A percentile compares a stretch with the other conserved stretches of the same genome.
These are phyloP conservation scores for Penicillium concentricum DNA, from an alignment of 2,329 filamentous ascomycete genomes.

Conservation along the genomic window DNA sequence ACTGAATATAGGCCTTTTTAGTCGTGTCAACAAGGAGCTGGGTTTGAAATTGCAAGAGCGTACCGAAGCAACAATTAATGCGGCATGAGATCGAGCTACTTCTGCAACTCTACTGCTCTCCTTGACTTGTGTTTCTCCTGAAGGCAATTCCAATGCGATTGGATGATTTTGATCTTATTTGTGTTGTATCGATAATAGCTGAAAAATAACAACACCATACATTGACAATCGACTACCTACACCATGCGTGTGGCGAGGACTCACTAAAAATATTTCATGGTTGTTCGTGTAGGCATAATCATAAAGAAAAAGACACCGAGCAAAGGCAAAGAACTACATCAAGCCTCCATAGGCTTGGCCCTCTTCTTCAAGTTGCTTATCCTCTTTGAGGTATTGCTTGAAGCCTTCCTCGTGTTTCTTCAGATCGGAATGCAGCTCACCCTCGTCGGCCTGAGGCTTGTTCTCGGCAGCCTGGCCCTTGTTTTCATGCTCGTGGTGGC, in stretches of 20 bases:
- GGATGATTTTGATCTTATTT: too few relatives aligned
- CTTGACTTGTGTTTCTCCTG: too few relatives aligned
- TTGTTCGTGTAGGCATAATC: not conserved
- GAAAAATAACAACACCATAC: too few relatives aligned
- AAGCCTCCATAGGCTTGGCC: not conserved
- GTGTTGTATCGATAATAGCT: too few relatives aligned
- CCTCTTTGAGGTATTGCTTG: not conserved
- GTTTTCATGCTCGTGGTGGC: not conserved
- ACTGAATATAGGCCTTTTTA: slow-evolving; percentile 16
- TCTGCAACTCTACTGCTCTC: too few relatives aligned
- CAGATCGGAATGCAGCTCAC: not conserved
- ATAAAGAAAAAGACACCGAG: not conserved
- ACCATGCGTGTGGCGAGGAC: too few relatives aligned
- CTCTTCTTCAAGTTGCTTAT: not conserved
- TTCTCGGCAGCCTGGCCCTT: not conserved
- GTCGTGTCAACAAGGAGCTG: slow-evolving; percentile 22
- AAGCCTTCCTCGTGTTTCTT: not conserved
- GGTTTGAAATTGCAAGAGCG: not conserved
- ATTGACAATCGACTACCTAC: too few relatives aligned
- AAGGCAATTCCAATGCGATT: too few relatives aligned
- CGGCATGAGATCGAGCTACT: not conserved
- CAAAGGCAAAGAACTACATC: not conserved
- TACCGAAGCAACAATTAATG: not conserved
- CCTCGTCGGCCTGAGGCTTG: not conserved
- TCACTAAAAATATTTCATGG: not conserved